These are phyloP conservation scores for Mycena crocata DNA, from an alignment of 768 basidiomycete genomes.

Conservation along the genomic window DNA sequence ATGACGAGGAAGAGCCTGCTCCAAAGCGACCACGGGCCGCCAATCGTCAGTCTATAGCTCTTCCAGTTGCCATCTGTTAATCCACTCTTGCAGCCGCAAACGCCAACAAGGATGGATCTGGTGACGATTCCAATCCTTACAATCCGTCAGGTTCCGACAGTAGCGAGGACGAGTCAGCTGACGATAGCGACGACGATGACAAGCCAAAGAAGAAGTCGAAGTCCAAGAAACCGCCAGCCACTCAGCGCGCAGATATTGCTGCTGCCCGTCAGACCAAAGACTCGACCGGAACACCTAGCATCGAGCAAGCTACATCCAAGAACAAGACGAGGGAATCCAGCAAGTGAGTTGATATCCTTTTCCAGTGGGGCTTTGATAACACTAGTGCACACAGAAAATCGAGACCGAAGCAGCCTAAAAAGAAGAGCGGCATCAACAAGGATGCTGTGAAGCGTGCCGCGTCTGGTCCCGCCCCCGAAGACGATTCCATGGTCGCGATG, in stretches of 20 bases:
- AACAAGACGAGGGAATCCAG: neutral
- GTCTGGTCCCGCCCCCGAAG: neutral
- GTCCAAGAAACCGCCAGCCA: neutral
- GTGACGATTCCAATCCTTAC: neutral
- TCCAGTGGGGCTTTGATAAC: neutral
- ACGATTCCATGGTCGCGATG: neutral
- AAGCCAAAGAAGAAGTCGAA: neutral
- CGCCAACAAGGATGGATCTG: neutral
- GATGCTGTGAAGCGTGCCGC: neutral
- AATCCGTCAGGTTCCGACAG: neutral
- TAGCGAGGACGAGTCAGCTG: neutral
- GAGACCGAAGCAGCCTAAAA: neutral
- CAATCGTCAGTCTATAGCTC: no score
- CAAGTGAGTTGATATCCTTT: neutral
- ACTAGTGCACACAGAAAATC: neutral
- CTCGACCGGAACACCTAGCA: neutral
- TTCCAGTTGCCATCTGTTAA: no score
- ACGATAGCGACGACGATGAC: neutral
- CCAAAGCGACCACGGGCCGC: no score
- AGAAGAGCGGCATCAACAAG: slow-evolving; percentile 5
- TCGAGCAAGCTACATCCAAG: neutral
- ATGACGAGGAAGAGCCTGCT: neutral
- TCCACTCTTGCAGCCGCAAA: neutral
- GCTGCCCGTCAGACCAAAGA: neutral
- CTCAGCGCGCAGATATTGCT: neutral